Base-by-base conservation (phyloP, 768 basidiomycete species). In the Boletus barrowsii region DNA sequence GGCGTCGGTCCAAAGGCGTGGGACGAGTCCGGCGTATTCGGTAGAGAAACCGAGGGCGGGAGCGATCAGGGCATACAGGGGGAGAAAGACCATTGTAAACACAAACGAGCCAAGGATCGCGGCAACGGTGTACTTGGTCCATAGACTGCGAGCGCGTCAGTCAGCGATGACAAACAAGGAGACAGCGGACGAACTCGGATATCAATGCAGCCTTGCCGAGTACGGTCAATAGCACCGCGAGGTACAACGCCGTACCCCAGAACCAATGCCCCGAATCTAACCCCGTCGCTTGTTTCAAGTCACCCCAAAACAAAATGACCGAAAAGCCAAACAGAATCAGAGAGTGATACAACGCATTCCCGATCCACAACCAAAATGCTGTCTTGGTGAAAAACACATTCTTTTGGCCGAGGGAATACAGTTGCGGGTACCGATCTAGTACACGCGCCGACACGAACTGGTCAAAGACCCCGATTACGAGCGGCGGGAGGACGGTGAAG, bases 51-150 rank as follows among this genome's bases (percentile, higher is more conserved):
- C 87, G 49, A 96, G 79, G 3, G 80, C 78, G 3, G 97, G 97
- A 0, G 97, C 88, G 58, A 97, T 78, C 53, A 86, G 72, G 33
- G 90, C 90, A 68, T 99, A 99, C 0, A 98, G 66, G 0, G 97
- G 96, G 2, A 99, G 79, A 73, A 93, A 93, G 45, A 87, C 63
- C 93, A 98, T 97, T n/a, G 97, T 91, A 73, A 98, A 95, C 35
- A 88, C 70, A 68, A 98, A 97, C 3, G 97, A 98, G 18, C 97
- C 97, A 3, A 96, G 97, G 47, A 99, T 99, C 11, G 97, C 96
- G 39, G 92, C 93, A 45, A 98, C 90, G 13, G 96, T 98, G 66
- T 98, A 99, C 68, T 98, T 98, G 1, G 97, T 99, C 97, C 97
- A 99, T n/a, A 99, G 73, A 63, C 96, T 99, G 54, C 24, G 5